Conservation (phyloP, 2,329 filamentous ascomycete genomes). For the Phoma sp. region DNA sequence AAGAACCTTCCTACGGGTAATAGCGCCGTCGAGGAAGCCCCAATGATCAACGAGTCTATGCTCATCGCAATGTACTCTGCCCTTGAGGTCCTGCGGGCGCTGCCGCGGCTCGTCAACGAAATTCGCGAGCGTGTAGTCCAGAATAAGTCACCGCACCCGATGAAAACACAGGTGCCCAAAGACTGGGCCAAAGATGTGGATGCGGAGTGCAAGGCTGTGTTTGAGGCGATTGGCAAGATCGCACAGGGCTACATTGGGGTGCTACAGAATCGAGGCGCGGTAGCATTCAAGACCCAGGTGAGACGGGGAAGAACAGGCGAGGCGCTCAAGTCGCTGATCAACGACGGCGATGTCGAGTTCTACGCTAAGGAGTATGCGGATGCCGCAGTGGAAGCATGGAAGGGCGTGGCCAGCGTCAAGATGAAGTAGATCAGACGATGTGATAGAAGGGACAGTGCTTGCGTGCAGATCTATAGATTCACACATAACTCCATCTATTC, state of each 20-base stretch:
- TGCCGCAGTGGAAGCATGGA: constrained; percentile 39
- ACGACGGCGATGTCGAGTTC: constrained; percentile 27
- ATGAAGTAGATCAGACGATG: constrained; percentile 30
- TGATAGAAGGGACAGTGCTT: neutral
- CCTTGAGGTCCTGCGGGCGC: constrained; percentile 30
- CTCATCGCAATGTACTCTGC: constrained; percentile 31
- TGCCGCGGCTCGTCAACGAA: constrained; percentile 21
- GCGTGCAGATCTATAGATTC: no score
- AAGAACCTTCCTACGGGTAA: constrained; percentile 8
- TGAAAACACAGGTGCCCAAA: constrained; percentile 24
- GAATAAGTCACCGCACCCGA: constrained; percentile 23
- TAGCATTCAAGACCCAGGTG: constrained; percentile 30
- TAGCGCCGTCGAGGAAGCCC: constrained; percentile 20
- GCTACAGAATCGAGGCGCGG: constrained; percentile 28
- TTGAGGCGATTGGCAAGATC: constrained; percentile 20
- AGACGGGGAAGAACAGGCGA: constrained; percentile 32
- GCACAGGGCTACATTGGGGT: constrained; percentile 25
- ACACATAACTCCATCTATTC: no score
- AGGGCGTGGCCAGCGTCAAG: constrained; percentile 41
- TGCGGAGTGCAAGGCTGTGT: constrained; percentile 18
- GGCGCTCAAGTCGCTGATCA: constrained; percentile 26
- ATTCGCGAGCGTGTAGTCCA: constrained; percentile 24
- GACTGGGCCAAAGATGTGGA: constrained; percentile 21
- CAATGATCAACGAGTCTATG: constrained; percentile 32
- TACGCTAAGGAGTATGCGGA: constrained; percentile 42